phyloP scores from a whole-genome alignment of 768 basidiomycete genomes.

The Tremella mesenterica region DNA sequence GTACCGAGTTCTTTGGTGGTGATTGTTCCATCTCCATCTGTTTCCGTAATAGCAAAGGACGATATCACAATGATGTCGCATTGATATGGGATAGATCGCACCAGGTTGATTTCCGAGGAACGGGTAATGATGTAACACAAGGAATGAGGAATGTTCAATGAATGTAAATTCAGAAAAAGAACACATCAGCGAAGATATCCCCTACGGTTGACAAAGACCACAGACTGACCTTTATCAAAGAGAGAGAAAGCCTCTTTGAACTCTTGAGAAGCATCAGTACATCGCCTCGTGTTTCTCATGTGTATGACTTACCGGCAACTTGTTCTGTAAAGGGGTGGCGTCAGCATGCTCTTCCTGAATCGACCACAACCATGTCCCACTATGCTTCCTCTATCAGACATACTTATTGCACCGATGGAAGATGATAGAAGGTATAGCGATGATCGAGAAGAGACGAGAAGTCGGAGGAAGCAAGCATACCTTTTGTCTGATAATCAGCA shows the following conservation, averaged over 20 bases:
- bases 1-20: slow-evolving; percentile 83
- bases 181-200: background rate
- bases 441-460: too few relatives aligned
- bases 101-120: background rate
- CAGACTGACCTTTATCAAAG: slow-evolving; percentile 76
- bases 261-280: slow-evolving; percentile 49
- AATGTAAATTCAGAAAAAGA: too few relatives aligned
- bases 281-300: background rate
- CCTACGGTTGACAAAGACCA: slow-evolving; percentile 3
- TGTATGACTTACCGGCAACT: slow-evolving; percentile 62
- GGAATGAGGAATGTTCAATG: background rate
- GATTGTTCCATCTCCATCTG: slow-evolving; percentile 84
- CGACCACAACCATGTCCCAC: too few relatives aligned
- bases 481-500: too few relatives aligned
- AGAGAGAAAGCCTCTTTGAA: slow-evolving; percentile 99
- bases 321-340: slow-evolving; percentile 54
- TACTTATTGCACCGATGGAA: too few relatives aligned
- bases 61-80: background rate
- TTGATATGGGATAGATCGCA: slow-evolving; percentile 43
- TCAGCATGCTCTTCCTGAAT: too few relatives aligned
- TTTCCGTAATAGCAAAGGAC: background rate
- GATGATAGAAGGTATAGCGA: too few relatives aligned
- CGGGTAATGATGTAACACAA: background rate
- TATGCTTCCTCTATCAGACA: too few relatives aligned
- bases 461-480: too few relatives aligned